Evolutionary conservation across 352 stramenopile genomes (phyloP), one percentile per base, ranked within the genome.

Genomic region (Pythium brassicae): DNA sequence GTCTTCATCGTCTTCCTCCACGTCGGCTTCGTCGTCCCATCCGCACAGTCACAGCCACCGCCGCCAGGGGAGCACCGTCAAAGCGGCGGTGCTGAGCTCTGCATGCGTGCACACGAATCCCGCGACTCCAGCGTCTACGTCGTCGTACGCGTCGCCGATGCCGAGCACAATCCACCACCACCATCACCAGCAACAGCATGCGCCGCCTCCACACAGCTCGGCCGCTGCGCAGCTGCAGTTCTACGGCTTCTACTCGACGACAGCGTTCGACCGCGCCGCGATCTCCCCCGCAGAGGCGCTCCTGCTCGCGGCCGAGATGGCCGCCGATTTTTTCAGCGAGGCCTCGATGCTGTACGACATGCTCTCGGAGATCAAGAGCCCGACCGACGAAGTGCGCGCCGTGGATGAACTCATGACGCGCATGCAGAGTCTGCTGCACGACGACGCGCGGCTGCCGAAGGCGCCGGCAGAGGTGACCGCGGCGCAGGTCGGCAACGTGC

Each of bases 281-380:
- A 70, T 82, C n/a, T 71, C 75, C 23, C 61, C 67, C 9, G 58
- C 68, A 7, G 78, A 88, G 50, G 72, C 69, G 4, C 56, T 76
- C 32, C 65, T 62, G 19, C 65, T 84, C 26, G 69, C 71, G 2
- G 69, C 77, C 12, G 76, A 87, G 46, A 87, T 87, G 76, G 72
- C 69, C 1, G 69, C 70, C 6, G 78, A 89, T 49, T 83, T 89
- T 22, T 83, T 69, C 59, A 84, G 76, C 55, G 78, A 88, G 55
- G 57, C 70, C 15, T 80, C 66, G 19, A 83, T 79, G 57, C 67
- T 89, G 57, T 83, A 84, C 63, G 69, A 87, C 59, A 83, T 87
- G 74, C 65, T 83, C 29, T 89, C 76, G 46, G 78, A 87, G 23
- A 69, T 86, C 48, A 78, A 81, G 59, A 63, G 52, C 6, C 65